Evolutionary conservation across 1,284 basidiomycete genomes (phyloP), one percentile per base, ranked within the genome.

Genomic region (Leccinum variabile): DNA sequence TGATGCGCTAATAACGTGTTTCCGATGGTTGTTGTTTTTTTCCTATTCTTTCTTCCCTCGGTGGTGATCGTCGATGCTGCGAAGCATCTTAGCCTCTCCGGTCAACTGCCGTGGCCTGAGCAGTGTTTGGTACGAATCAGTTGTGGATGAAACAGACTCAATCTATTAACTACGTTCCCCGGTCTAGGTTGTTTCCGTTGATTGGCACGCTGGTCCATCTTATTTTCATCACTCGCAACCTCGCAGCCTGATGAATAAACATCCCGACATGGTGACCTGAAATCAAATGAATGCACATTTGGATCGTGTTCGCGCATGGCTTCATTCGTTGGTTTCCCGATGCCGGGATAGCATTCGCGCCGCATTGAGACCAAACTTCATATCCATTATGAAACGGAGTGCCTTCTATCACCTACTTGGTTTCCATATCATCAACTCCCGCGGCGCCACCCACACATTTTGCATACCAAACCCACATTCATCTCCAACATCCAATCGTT

Each of bases 91-190:
- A n/a, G 49, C 13, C 33, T 37, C 6, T 14, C 13, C 37, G 35
- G 54, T 53, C 53, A 44, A 41, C 28, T 53, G 56, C 49, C 61
- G 39, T 30, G 18, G 25, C 39, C 22, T 28, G 50, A 44, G 32
- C 25, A 56, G 25, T 57, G 37, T 49, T 59, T 61, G 70, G 69
- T 70, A 62, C 3, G 71, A 67, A 52, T 13, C 16, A 39, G n/a
- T 49, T 37, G 25, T 52, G 18, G 18, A 58, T 56, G 52, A 44
- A 56, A 32, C 49, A 53, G 16, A 30, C 9, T 37, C 50, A 54
- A 59, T 30, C 0, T 10, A 44, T 64, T 73, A 46, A 73, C 59
- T 8, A 2, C 49, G 13, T 3, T 22, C 33, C 13, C 33, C 13
- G 49, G 44, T 59, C 44, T 57, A 69, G 68, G 30, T 59, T n/a